Conservation (phyloP, 345 rosid species). For the Gossypium mustelinum region DNA sequence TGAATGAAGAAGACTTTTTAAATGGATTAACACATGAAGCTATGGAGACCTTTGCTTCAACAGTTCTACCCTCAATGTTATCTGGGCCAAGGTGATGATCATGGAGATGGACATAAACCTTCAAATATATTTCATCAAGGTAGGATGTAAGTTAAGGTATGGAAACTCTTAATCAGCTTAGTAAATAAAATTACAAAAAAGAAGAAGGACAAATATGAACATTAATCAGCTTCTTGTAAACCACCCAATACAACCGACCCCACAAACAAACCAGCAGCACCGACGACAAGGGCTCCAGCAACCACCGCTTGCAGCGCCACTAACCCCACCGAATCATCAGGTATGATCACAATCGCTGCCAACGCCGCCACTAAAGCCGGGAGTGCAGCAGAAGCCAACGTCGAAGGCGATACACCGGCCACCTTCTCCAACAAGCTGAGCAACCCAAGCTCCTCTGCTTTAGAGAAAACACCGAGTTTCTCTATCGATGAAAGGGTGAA, state of each 20-base stretch:
- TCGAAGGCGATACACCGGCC: slow-evolving; percentile 58
- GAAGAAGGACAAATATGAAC: neutral
- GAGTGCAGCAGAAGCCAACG: slow-evolving; percentile 68
- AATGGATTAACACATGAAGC: too few species aligned
- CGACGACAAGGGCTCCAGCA: slow-evolving; percentile 48
- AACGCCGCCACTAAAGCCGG: slow-evolving; percentile 72
- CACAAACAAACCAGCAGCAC: too few species aligned
- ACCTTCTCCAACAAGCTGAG: slow-evolving; percentile 70
- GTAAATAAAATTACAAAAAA: neutral
- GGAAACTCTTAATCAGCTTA: too few species aligned
- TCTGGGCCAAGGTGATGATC: too few species aligned
- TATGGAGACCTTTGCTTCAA: too few species aligned
- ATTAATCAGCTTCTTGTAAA: slow-evolving; percentile 82
- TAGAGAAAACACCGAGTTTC: too few species aligned
- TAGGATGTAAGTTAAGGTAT: too few species aligned
- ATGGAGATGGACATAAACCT: too few species aligned
- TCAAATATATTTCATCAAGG: too few species aligned
- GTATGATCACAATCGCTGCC: slow-evolving; percentile 60
- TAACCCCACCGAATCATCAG: slow-evolving; percentile 70
- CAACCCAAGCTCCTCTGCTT: slow-evolving; percentile 49
- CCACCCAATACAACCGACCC: slow-evolving; percentile 51
- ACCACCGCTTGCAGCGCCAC: slow-evolving; percentile 60
- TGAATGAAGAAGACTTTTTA: too few species aligned
- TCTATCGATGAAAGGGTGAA: too few species aligned
- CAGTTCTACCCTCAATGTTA: too few species aligned